Evolutionary conservation across 495 filamentous ascomycete species (phyloP), one percentile per base, ranked within the genome.

Genomic region (Hypoxylon crocopeplum): DNA sequence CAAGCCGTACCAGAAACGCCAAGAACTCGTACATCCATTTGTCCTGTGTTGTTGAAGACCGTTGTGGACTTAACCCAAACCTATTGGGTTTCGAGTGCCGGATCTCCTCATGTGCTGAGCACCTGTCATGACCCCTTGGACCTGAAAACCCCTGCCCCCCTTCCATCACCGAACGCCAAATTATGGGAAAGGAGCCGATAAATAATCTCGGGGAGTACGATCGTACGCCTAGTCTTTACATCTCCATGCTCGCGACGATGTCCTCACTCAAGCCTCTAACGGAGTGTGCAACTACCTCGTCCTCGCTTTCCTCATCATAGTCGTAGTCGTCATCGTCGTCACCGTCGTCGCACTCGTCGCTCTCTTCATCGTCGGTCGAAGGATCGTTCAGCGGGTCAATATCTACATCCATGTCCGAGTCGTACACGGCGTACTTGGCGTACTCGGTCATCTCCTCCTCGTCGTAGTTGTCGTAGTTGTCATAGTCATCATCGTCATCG

Each of bases 191-290:
- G 13, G 13, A 16, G 24, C 24, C n/a, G n/a, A n/a, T n/a, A n/a
- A n/a, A n/a, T n/a, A n/a, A n/a, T n/a, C n/a, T n/a, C n/a, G n/a
- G n/a, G n/a, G n/a, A n/a, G n/a, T 27, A 22, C 7, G 20, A 15
- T n/a, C 13, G 15, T n/a, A n/a, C n/a, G 38, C 21, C 12, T 29
- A 21, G 10, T 32, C 13, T 60, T 56, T 77, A 81, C 59, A 83
- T 75, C 60, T 91, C 88, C 86, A 91, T 91, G 8, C 79, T 79
- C 20, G 84, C 81, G 32, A 83, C 87, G 45, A 90, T 86, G 47
- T 91, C 88, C 70, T 91, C 88, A 61, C 87, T 91, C 61, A 90
- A 79, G 3, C 86, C 87, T 20, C 86, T 79, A 5, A 89, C 79
- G 27, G 78, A 81, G 21, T 79, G 80, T 58, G 78, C 80, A 29